These are phyloP conservation scores for Clavispora santaluciae DNA, from an alignment of 805 yeast species.

Conservation along the genomic window DNA sequence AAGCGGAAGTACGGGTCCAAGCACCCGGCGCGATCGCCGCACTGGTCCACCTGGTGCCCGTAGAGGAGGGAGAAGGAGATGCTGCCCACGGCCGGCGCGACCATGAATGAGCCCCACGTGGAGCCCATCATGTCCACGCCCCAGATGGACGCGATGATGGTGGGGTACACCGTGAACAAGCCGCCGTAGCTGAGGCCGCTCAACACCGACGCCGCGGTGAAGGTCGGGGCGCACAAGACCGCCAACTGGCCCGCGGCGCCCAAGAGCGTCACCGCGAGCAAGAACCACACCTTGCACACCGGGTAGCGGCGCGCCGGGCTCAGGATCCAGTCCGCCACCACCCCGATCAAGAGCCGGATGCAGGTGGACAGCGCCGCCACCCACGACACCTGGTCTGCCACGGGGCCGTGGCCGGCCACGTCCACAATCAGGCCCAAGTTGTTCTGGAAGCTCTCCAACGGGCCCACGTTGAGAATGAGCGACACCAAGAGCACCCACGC, in stretches of 20 bases:
- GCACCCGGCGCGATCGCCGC: constrained; percentile 20
- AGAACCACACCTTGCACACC: constrained; percentile 30
- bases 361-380: constrained; percentile 67
- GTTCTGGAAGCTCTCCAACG: constrained; percentile 78
- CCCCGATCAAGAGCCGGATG: constrained; percentile 64
- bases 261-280: constrained; percentile 20
- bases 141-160: constrained; percentile 78
- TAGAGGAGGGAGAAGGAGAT: constrained; percentile 63
- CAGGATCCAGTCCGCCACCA: constrained; percentile 56
- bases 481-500: constrained; percentile 62
- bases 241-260: constrained; percentile 31
- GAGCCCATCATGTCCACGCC: constrained; percentile 87
- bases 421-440: constrained; percentile 73
- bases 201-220: constrained; percentile 36
- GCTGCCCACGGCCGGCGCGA: constrained; percentile 84
- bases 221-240: constrained; percentile 8
- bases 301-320: constrained; percentile 23
- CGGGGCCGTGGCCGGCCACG: constrained; percentile 23
- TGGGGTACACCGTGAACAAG: constrained; percentile 79
- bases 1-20: constrained; percentile 24
- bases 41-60: constrained; percentile 57
- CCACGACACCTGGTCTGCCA: constrained; percentile 49
- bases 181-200: constrained; percentile 80
- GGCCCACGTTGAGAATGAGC: constrained; percentile 69
- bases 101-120: constrained; percentile 85